Percentiles rank a stretch among this genome's conserved stretches.
Evolutionary conservation across 768 basidiomycete genomes (phyloP).

Genomic region (Agrocybe chaxingu): DNA sequence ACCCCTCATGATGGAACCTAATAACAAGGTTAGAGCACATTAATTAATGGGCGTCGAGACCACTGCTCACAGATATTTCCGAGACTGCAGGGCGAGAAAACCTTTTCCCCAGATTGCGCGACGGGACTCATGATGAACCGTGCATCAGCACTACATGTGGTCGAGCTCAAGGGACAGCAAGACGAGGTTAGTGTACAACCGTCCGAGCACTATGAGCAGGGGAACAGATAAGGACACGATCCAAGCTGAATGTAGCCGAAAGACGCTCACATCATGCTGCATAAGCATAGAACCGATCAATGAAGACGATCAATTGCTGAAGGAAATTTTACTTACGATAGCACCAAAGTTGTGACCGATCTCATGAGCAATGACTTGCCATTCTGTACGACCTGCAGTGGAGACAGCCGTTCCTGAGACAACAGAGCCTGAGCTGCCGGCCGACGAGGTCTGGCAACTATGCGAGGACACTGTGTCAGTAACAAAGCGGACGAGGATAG

Average conservation of each 20-base stretch:
- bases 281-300: slow-evolving; percentile 15
- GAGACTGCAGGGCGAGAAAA: slow-evolving; percentile 75
- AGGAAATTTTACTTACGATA: slow-evolving; percentile 50
- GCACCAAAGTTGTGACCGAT: slow-evolving; percentile 89
- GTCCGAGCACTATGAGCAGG: slow-evolving; percentile 48
- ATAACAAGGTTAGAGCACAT: not conserved
- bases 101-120: slow-evolving; percentile 56
- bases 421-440: slow-evolving; percentile 41
- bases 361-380: slow-evolving; percentile 82
- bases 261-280: slow-evolving; percentile 53
- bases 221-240: slow-evolving; percentile 3
- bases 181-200: slow-evolving; percentile 53
- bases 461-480: slow-evolving; percentile 2
- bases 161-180: slow-evolving; percentile 70
- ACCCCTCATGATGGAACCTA: slow-evolving; percentile 66
- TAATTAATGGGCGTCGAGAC: slow-evolving; percentile 7
- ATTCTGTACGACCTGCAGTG: slow-evolving; percentile 72
- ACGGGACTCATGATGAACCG: slow-evolving; percentile 85
- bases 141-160: slow-evolving; percentile 59
- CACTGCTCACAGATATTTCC: slow-evolving; percentile 75
- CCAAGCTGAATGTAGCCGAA: slow-evolving; percentile 7
- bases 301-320: slow-evolving; percentile 6
- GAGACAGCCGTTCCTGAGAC: slow-evolving; percentile 85
- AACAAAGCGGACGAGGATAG: not conserved
- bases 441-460: slow-evolving; percentile 55